Base-by-base conservation (phyloP, 2,329 filamentous ascomycete genomes). In the Neurospora sp. region DNA sequence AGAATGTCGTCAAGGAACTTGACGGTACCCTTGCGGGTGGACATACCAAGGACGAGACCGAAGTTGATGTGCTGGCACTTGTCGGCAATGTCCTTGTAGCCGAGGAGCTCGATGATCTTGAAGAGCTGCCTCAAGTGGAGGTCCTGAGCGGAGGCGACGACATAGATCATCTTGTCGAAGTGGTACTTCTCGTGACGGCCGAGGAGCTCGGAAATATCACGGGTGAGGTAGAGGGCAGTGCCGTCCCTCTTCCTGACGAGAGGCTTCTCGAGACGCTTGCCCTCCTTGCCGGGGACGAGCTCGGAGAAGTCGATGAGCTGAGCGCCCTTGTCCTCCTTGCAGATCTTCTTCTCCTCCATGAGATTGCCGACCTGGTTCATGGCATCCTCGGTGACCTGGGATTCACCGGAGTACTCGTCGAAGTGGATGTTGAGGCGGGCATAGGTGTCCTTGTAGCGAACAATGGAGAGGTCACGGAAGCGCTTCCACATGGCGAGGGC, bases 121-220 rank as follows among this genome's bases (percentile, higher is more conserved):
- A 92, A 91, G 17, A 93, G 83, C 78, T 93, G 90, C 76, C 88
- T 87, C 69, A 93, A 84, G 77, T 93, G 91, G 13, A 91, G 82
- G 75, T 91, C 90, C 76, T 93, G 91, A 73, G 89, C 87, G 28
- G 86, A 89, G 1, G 90, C 90, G 38, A 93, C 88, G 10, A 93
- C 91, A 76, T 93, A 93, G 72, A 93, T 90, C 90, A 93, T 92
- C 78, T 92, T 88, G 80, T 93, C 90, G 75, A 92, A 93, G 11
- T 88, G 78, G 80, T 88, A 88, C 76, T 86, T 85, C 28, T 89
- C 83, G 67, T 87, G 74, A 70, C 91, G 87, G 76, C 89, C 86
- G 68, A 93, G 80, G 38, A 92, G 86, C 76, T 93, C 90, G 74
- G 89, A 91, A 72, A 94, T 90, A 78, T 95, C 91, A 74, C 91